These are phyloP conservation scores for Heliocybe sulcata DNA, from an alignment of 1,284 basidiomycete genomes.

Conservation along the genomic window DNA sequence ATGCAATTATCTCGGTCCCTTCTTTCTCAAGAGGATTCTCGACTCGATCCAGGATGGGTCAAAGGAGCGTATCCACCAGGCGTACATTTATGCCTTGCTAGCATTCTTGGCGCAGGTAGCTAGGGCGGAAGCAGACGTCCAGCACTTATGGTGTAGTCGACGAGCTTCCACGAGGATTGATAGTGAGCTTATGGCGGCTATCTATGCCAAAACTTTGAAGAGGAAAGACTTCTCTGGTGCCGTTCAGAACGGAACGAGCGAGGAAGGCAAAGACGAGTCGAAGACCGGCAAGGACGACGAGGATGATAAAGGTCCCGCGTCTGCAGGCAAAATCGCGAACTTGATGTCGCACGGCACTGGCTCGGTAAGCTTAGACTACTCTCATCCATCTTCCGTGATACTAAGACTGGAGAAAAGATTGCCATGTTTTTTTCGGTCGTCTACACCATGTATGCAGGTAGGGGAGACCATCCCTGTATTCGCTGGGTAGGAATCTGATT, in stretches of 20 bases:
- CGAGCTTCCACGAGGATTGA: slow-evolving; percentile 64
- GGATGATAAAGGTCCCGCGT: slow-evolving; percentile 43
- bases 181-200: slow-evolving; percentile 67
- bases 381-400: not conserved
- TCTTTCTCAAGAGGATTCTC: slow-evolving; percentile 60
- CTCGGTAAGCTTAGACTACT: slow-evolving; percentile 9
- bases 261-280: slow-evolving; percentile 25
- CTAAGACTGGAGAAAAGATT: not conserved
- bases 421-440: slow-evolving; percentile 39
- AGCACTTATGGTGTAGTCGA: slow-evolving; percentile 75
- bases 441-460: slow-evolving; percentile 63
- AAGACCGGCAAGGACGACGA: slow-evolving; percentile 15
- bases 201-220: slow-evolving; percentile 63
- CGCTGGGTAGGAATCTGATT: not conserved
- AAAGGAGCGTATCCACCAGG: slow-evolving; percentile 16
- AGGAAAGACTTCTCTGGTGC: slow-evolving; percentile 54
- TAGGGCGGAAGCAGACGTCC: slow-evolving; percentile 66
- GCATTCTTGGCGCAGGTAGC: slow-evolving; percentile 51
- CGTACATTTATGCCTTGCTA: slow-evolving; percentile 68
- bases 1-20: slow-evolving; percentile 65
- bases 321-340: slow-evolving; percentile 73
- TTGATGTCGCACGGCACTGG: slow-evolving; percentile 49
- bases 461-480: slow-evolving; percentile 6
- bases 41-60: slow-evolving; percentile 17
- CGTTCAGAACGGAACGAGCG: slow-evolving; percentile 29